Conservation (phyloP, 139 green algal genomes). For the Chlamydomonas schloesseri region DNA sequence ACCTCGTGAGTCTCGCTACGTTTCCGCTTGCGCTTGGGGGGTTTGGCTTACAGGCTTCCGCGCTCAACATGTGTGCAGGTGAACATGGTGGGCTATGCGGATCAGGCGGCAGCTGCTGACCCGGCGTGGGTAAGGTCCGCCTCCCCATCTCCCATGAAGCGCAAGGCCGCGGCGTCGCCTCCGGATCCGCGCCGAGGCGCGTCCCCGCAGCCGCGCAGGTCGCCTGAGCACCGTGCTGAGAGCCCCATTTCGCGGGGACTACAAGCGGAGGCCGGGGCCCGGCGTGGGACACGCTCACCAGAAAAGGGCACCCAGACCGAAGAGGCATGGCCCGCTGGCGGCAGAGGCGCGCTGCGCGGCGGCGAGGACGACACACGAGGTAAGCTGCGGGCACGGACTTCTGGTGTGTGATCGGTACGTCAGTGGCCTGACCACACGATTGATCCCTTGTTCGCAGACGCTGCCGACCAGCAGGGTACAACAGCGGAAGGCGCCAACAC, state of each 20-base stretch:
- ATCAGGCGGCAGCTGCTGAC: neutral
- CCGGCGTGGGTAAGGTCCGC: neutral
- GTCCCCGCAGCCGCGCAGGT: too few relatives aligned
- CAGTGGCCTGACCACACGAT: too few relatives aligned
- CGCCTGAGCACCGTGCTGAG: too few relatives aligned
- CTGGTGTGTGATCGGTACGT: too few relatives aligned
- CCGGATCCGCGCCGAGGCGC: too few relatives aligned
- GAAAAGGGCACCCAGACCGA: slow-evolving; percentile 26
- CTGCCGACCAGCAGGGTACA: neutral
- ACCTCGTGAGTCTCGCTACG: slow-evolving; percentile 5
- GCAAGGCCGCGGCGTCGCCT: too few relatives aligned
- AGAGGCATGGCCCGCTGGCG: neutral
- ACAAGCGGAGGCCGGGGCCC: too few relatives aligned
- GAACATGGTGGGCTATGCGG: slow-evolving; percentile 31
- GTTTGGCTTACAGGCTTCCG: too few relatives aligned
- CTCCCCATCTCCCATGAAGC: slow-evolving; percentile 1
- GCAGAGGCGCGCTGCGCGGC: neutral
- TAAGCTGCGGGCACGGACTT: neutral
- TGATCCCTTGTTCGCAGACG: neutral
- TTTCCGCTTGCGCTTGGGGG: too few relatives aligned
- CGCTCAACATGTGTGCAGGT: too few relatives aligned
- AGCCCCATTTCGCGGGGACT: too few relatives aligned
- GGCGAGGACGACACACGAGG: neutral
- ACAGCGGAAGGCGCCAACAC: neutral
- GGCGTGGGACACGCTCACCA: neutral